Conservation (phyloP, 306 rosid species). For the Sesbania bispinosa region DNA sequence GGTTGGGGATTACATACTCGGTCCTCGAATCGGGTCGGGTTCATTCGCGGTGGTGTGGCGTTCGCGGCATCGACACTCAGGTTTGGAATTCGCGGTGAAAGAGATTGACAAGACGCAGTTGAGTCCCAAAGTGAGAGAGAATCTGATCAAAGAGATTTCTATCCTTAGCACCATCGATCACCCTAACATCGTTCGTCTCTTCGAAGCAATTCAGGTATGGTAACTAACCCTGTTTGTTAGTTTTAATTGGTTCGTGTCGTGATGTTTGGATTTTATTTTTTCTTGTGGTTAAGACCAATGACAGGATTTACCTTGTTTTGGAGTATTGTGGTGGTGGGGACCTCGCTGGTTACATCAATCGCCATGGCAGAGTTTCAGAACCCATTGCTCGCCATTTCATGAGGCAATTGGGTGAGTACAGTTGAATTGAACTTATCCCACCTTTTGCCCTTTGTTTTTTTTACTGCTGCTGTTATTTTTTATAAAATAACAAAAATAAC, state of each 20-base stretch:
- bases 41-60: constrained; percentile 90
- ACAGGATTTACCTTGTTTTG: constrained; percentile 84
- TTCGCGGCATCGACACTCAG: constrained; percentile 65
- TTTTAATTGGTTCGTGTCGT: neutral
- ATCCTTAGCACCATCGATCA: constrained; percentile 78
- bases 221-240: neutral
- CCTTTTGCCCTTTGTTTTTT: neutral
- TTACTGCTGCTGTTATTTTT: neutral
- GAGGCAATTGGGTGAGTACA: constrained; percentile 76
- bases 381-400: constrained; percentile 75
- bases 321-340: constrained; percentile 98
- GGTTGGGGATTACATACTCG: constrained; percentile 80
- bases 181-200: constrained; percentile 76
- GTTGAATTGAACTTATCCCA: neutral
- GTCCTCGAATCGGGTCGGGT: constrained; percentile 74
- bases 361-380: constrained; percentile 71
- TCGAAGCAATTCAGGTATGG: constrained; percentile 60
- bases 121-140: constrained; percentile 66
- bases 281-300: constrained; percentile 46
- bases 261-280: neutral
- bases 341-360: constrained; percentile 60
- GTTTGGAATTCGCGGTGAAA: constrained; percentile 75
- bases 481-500: too few species aligned
- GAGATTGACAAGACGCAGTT: constrained; percentile 70
- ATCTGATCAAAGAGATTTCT: constrained; percentile 72